Conservation (phyloP, 108 stramenopile species). For the Nitzschia sp. region DNA sequence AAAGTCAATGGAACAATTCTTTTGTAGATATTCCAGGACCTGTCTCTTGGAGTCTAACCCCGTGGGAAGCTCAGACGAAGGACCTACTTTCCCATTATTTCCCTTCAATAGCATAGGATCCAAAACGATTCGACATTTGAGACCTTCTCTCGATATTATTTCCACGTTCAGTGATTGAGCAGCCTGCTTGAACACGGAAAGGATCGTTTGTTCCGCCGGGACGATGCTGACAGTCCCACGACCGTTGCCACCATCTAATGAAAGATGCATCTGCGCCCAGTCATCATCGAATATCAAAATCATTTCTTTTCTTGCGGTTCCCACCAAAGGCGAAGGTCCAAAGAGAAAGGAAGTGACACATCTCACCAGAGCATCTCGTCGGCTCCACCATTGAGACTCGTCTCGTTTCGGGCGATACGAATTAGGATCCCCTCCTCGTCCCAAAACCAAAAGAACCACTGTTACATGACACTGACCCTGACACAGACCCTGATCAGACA, state of each 20-base stretch:
- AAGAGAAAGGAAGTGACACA: constrained; percentile 66
- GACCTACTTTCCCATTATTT: neutral
- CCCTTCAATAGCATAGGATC: constrained; percentile 18
- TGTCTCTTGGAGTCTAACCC: constrained; percentile 55
- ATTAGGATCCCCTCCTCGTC: constrained; percentile 57
- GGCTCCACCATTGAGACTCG: constrained; percentile 70
- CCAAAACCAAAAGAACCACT: constrained; percentile 66
- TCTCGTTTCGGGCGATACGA: constrained; percentile 66
- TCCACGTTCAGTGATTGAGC: constrained; percentile 25
- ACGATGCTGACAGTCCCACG: neutral
- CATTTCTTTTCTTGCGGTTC: constrained; percentile 33
- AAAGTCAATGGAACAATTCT: constrained; percentile 65
- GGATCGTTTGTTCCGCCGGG: constrained; percentile 57
- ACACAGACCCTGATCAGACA: neutral
- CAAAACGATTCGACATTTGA: constrained; percentile 17
- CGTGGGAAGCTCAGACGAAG: neutral
- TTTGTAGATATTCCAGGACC: constrained; percentile 56
- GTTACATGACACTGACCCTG: constrained; percentile 12
- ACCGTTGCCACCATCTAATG: neutral
- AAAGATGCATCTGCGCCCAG: constrained; percentile 33
- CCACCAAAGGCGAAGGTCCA: constrained; percentile 22
- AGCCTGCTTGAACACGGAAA: constrained; percentile 63
- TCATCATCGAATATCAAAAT: constrained; percentile 73
- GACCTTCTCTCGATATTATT: neutral
- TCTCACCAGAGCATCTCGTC: constrained; percentile 76